Percentiles rank a stretch among this genome's conserved stretches.
Evolutionary conservation across 108 stramenopile species (phyloP).

Genomic region (Fragilariopsis cylindrus): DNA sequence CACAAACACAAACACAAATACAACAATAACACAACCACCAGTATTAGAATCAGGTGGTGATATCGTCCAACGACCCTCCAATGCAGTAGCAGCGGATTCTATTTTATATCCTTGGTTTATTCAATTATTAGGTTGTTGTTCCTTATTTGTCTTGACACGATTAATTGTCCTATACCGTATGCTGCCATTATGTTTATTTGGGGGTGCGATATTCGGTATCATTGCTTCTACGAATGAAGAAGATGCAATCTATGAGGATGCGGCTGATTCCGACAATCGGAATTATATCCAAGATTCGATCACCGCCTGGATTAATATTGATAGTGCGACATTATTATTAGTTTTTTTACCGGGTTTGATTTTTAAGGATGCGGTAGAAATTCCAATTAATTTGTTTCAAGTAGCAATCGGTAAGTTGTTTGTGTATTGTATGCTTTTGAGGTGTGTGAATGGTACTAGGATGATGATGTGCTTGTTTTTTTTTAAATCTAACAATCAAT

Average conservation of each 20-base stretch:
- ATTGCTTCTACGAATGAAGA: neutral
- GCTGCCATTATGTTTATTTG: constrained; percentile 56
- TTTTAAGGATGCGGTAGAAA: constrained; percentile 48
- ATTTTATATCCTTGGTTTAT: constrained; percentile 44
- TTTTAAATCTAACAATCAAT: too few species aligned
- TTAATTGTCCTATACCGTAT: constrained; percentile 36
- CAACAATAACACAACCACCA: too few species aligned
- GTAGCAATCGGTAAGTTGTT: neutral
- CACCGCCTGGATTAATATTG: constrained; percentile 49
- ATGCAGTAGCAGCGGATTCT: constrained; percentile 6
- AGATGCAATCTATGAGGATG: constrained; percentile 21
- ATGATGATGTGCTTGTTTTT: too few species aligned
- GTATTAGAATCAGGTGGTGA: too few species aligned
- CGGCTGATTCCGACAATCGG: too few species aligned
- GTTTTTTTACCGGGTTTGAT: constrained; percentile 74
- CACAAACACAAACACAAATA: too few species aligned
- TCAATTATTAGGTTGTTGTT: constrained; percentile 29
- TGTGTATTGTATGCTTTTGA: too few species aligned
- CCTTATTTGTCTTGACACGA: constrained; percentile 34
- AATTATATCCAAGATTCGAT: constrained; percentile 26
- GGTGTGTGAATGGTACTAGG: too few species aligned
- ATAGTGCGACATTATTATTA: constrained; percentile 54
- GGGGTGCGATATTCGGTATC: constrained; percentile 49
- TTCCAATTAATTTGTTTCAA: constrained; percentile 55
- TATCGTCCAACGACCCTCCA: neutral